Evolutionary conservation across 2,329 filamentous ascomycete species (phyloP), one percentile per base, ranked within the genome.

Genomic region (Periconia macrospinosa): DNA sequence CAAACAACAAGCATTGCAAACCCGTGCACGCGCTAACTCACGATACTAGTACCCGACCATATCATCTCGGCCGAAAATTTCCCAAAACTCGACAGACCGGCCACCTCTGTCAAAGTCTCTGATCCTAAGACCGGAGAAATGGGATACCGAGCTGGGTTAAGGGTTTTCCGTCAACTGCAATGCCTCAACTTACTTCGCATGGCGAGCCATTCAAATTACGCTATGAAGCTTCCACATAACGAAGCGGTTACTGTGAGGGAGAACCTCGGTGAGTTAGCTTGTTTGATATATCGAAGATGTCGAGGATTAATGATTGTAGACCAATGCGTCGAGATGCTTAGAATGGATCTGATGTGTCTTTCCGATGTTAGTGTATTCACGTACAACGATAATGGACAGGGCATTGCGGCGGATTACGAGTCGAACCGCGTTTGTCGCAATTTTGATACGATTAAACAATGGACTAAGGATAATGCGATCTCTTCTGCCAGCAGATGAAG

Each of bases 61-160:
- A 84, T 85, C 79, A 81, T 87, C 48, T 79, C 79, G 0, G 72
- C 77, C 19, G 73, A 78, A 6, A 83, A 86, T 60, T 78, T 85
- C 27, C 69, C 78, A 41, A 78, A 78, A 19, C 77, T 87, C 0
- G 78, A 79, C 5, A 81, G 84, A 56, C 79, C 80, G 2, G 67
- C 73, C 37, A 71, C 78, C 19, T 82, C 81, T 0, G 73, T 86
- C n/a, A 80, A 79, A 60, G 79, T 84, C 57, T 81, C 78, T 10
- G 75, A 86, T 58, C 80, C 83, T 6, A 75, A 74, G 43, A 84
- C 83, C 1, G 84, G 83, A 17, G 76, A 81, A 52, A 77, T 79
- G 37, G 84, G 83, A 0, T 86, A 85, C 60, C 76, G 83, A n/a
- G 83, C 84, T 0, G 84, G 80, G 0, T 70, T 85, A 2, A 81